Evolutionary conservation across 352 stramenopile species (phyloP), one percentile per base, ranked within the genome.

Genomic region (Globisporangium uncinulatum): DNA sequence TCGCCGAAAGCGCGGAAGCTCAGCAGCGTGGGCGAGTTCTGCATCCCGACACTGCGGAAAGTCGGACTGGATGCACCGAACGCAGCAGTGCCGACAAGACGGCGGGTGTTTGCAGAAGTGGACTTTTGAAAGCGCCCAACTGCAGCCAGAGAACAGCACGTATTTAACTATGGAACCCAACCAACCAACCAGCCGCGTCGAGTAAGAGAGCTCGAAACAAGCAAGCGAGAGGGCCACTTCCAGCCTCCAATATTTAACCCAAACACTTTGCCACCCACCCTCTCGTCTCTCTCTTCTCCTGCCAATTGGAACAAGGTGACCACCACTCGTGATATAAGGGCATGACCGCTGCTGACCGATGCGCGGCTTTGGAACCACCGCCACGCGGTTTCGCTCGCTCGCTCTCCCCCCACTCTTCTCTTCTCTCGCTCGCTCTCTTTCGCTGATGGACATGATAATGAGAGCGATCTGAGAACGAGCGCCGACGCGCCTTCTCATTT

Each of bases 101-200:
- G 79, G 20, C 70, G 83, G 39, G 83, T 92, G 34, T 92, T 90
- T 54, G 80, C 83, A 7, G 80, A 92, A 51, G 83, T 92, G 47
- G 78, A 92, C 61, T 87, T 92, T 56, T 65, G 37, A 55, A 48
- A n/a, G n/a, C n/a, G n/a, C n/a, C n/a, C n/a, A n/a, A n/a, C n/a
- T n/a, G n/a, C n/a, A n/a, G 14, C 7, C 13, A 19, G 54, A 6
- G 8, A 7, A 10, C 3, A 32, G 7, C 24, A 41, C 8, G 32
- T 59, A 63, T 63, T 63, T 63, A 63, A 62, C 39, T 62, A 44
- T 41, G 41, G 43, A 39, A 39, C 34, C 34, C 36, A 39, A 39
- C 34, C 34, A 39, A 39, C 34, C 34, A 39, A 54, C 43, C 19
- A 48, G 17, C 21, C 43, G 17, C 15, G 17, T 11, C 17, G 34